Evolutionary conservation across 1,284 basidiomycete species (phyloP), one percentile per base, ranked within the genome.

Genomic region (Stereum hirsutum): DNA sequence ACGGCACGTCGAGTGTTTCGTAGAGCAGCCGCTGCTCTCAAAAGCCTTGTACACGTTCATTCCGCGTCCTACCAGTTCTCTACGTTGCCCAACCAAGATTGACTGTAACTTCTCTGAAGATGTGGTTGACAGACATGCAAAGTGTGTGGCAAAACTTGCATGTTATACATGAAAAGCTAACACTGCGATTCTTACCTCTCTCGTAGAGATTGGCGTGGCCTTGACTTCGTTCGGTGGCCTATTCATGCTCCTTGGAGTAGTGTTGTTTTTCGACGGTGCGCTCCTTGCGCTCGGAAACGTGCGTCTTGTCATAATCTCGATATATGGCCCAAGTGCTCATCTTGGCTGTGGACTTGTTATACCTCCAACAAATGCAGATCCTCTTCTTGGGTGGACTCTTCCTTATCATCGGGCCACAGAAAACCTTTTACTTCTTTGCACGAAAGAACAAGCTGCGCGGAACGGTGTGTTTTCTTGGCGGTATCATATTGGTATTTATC

Each of bases 361-460:
- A 4, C 42, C n/a, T n/a, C n/a, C n/a, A n/a, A n/a, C n/a, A n/a
- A n/a, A n/a, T n/a, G 21, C 61, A 96, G 91, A 75, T 97, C 55
- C 76, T 97, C 50, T 98, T 98, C 71, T 65, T 98, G 28, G 80
- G 86, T 2, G 93, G 93, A 32, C 71, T 97, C 41, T 93, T 91
- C 6, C 75, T 96, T 50, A 94, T 97, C 65, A 97, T 97, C 54
- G 93, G 93, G 5, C 90, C 90, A 5, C 84, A 87, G 56, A 95
- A 96, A 70, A 98, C 94, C 2, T 93, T 98, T 65, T 91, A 92
- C 67, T 99, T 99, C 70, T 99, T 99, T 66, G 89, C 94, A 21
- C 77, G 96, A 48, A 89, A 82, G 61, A 89, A 99, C 65, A 99
- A 99, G 66, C 70, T 98, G 52, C 77, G 96, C 21, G 96, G 96